Conservation (phyloP, 2,329 filamentous ascomycete genomes). For the Cercospora zeina region DNA sequence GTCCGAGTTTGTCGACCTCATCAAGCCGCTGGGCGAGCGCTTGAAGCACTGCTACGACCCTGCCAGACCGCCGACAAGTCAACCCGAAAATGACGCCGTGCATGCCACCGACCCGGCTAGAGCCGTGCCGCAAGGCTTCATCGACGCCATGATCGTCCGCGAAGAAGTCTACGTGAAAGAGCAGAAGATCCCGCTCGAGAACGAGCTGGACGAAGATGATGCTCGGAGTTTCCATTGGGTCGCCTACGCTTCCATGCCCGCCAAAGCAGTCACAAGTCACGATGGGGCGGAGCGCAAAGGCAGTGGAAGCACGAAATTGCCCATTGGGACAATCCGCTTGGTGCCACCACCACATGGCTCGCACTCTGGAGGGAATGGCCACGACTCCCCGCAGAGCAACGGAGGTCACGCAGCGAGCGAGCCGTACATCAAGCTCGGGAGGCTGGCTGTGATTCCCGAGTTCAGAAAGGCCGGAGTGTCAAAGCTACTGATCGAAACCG, state of each 20-base stretch:
- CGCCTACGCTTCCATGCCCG: conserved; percentile 66
- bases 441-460: conserved; percentile 66
- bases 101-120: conserved; percentile 34
- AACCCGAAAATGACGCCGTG: conserved; percentile 36
- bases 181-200: conserved; percentile 59
- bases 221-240: conserved; percentile 81
- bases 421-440: conserved; percentile 78
- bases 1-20: conserved; percentile 38
- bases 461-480: conserved; percentile 57
- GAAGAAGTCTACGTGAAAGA: conserved; percentile 60
- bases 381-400: conserved; percentile 27
- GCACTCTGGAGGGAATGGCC: conserved; percentile 33
- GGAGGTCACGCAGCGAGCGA: conserved; percentile 58
- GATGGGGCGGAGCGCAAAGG: conserved; percentile 40
- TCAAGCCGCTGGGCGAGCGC: conserved; percentile 35
- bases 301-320: conserved; percentile 48
- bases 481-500: conserved; percentile 65
- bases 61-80: conserved; percentile 32
- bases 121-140: conserved; percentile 49
- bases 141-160: conserved; percentile 59
- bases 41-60: conserved; percentile 37
- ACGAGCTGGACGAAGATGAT: conserved; percentile 82
- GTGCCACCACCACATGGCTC: conserved; percentile 72
- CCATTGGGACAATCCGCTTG: conserved; percentile 75
- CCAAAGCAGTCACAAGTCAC: conserved; percentile 41